Percentiles rank a stretch among this genome's conserved stretches.
Evolutionary conservation across 2,329 filamentous ascomycete genomes (phyloP).

Genomic region (Curvularia eragrostidis): DNA sequence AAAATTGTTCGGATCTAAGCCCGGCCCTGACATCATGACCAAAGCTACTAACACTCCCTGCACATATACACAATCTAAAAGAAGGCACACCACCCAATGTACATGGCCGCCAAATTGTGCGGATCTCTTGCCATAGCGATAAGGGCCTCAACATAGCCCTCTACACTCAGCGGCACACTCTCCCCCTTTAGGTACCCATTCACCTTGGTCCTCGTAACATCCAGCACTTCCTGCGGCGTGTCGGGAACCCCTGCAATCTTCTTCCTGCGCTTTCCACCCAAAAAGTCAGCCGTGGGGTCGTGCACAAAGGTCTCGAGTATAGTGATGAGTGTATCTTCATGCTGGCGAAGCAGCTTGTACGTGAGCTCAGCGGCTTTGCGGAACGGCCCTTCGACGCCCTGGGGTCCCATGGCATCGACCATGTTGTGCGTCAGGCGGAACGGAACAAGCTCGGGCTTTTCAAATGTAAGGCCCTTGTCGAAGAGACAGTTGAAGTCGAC

Average conservation of each 20-base stretch:
- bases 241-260: conserved; percentile 65
- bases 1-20: neutral
- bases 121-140: conserved; percentile 85
- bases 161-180: conserved; percentile 89
- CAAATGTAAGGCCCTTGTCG: conserved; percentile 94
- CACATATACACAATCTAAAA: conserved; percentile 53
- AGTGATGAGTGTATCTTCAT: conserved; percentile 96
- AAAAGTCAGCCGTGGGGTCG: conserved; percentile 92
- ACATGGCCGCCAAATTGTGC: conserved; percentile 86
- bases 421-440: conserved; percentile 99
- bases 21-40: neutral
- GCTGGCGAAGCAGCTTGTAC: conserved; percentile 80
- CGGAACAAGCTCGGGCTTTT: conserved; percentile 91
- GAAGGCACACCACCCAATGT: conserved; percentile 89
- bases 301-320: conserved; percentile 97
- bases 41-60: neutral
- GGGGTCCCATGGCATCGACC: conserved; percentile 95
- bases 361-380: conserved; percentile 89
- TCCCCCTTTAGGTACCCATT: conserved; percentile 83
- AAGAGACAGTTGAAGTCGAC: conserved; percentile 99
- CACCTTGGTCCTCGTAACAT: conserved; percentile 87
- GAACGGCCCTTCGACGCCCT: conserved; percentile 91
- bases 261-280: conserved; percentile 70
- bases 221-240: conserved; percentile 80
- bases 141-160: conserved; percentile 96